Conservation (phyloP, 208 protist genomes). For the Leptomonas pyrrhocoris region DNA sequence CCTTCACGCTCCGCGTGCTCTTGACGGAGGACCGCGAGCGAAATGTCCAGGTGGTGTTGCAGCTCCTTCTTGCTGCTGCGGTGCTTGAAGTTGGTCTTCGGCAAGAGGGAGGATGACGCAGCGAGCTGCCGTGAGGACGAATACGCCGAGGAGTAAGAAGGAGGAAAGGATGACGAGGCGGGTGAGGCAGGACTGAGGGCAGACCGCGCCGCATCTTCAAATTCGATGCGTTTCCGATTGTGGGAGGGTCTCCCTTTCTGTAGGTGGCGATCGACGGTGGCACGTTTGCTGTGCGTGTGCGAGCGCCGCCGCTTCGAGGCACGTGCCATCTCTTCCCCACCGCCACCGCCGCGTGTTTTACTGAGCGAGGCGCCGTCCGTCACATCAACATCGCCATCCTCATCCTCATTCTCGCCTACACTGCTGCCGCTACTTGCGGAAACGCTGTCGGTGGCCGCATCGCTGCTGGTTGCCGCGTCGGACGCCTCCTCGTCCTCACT, state of each 20-base stretch:
- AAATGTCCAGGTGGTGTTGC: neutral
- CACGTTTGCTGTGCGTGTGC: neutral
- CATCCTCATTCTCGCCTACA: neutral
- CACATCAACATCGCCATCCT: too few species aligned
- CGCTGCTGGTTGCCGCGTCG: neutral
- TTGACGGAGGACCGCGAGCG: neutral
- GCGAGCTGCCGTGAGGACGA: neutral
- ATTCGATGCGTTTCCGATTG: neutral
- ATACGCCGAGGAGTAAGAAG: too few species aligned
- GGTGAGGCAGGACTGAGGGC: neutral
- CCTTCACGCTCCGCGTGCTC: conserved; percentile 7
- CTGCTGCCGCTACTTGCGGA: neutral
- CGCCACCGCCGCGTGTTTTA: too few species aligned
- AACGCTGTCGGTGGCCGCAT: neutral
- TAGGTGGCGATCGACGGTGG: neutral
- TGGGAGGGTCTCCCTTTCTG: neutral
- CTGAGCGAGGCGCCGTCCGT: too few species aligned
- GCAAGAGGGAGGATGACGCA: conserved; percentile 24
- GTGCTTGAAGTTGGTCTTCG: neutral
- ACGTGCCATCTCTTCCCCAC: too few species aligned
- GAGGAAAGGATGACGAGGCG: too few species aligned
- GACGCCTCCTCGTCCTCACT: neutral
- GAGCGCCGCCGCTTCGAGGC: neutral
- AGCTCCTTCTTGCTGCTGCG: neutral
- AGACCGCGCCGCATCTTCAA: neutral